Evolutionary conservation across 2,329 filamentous ascomycete species (phyloP).

Genomic region (Alternaria ethzedia): DNA sequence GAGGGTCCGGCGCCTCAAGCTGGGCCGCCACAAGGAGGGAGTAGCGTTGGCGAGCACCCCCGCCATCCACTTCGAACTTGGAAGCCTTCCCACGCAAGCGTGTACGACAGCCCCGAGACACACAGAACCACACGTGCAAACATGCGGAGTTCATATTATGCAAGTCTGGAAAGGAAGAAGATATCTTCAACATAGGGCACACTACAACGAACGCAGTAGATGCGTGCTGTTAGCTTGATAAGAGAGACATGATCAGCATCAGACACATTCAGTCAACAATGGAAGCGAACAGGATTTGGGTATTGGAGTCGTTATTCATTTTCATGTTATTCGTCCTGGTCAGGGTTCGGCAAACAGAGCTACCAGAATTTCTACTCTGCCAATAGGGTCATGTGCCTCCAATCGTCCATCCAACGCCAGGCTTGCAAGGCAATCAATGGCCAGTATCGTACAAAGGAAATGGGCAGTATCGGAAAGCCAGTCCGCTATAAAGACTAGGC

Average conservation of each 20-base stretch:
- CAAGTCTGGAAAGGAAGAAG: neutral
- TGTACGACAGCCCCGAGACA: neutral
- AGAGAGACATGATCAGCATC: neutral
- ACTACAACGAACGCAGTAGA: neutral
- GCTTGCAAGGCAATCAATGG: conserved; percentile 18
- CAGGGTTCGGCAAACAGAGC: conserved; percentile 1
- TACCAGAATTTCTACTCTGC: conserved; percentile 16
- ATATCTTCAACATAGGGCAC: neutral
- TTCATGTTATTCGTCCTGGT: conserved; percentile 23
- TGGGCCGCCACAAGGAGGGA: neutral
- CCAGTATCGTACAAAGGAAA: conserved; percentile 17
- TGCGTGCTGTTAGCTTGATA: neutral
- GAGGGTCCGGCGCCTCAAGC: neutral
- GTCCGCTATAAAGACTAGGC: neutral
- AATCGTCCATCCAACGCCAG: conserved; percentile 28
- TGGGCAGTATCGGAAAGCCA: conserved; percentile 2
- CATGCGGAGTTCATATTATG: neutral
- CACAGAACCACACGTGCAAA: neutral
- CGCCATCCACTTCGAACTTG: neutral
- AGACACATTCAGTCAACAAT: neutral
- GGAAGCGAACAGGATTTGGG: neutral
- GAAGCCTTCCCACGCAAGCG: neutral
- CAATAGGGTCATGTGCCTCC: conserved; percentile 22
- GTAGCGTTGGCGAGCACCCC: neutral
- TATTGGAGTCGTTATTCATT: conserved; percentile 22